Evolutionary conservation across 495 filamentous ascomycete genomes (phyloP).

Genomic region (Penicillium arizonense): DNA sequence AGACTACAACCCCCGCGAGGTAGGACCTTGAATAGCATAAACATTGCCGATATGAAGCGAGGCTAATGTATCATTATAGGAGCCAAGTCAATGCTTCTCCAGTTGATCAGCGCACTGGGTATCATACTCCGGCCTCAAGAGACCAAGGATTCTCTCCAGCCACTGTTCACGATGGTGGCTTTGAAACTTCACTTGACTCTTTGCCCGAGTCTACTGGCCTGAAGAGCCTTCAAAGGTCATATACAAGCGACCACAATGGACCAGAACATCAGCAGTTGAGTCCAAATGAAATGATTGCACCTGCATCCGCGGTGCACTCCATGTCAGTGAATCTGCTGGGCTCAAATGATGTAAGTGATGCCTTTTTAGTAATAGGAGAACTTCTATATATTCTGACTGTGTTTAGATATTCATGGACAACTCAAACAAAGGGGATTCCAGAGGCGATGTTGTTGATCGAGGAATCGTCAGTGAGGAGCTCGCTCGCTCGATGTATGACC

Average conservation of each 20-base stretch:
- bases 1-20: constrained; percentile 25
- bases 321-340: constrained; percentile 45
- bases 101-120: constrained; percentile 24
- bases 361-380: not conserved
- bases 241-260: constrained; percentile 26
- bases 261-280: constrained; percentile 40
- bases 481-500: constrained; percentile 41
- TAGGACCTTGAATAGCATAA: constrained; percentile 1
- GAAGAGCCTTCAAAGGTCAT: constrained; percentile 22
- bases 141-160: constrained; percentile 34
- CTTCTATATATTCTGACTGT: not conserved
- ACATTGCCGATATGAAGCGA: not conserved
- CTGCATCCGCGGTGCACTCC: constrained; percentile 38
- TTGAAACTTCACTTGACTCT: constrained; percentile 30
- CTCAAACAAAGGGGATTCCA: constrained; percentile 28
- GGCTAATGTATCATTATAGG: constrained; percentile 17
- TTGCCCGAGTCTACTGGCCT: constrained; percentile 21
- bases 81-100: constrained; percentile 23
- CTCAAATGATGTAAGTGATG: constrained; percentile 29
- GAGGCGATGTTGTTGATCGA: constrained; percentile 38
- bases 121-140: constrained; percentile 27
- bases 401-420: constrained; percentile 39
- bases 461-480: constrained; percentile 41
- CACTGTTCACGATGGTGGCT: constrained; percentile 19
- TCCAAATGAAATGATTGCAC: constrained; percentile 45